These are phyloP conservation scores for Diaporthe vaccinii DNA, from an alignment of 2,329 filamentous ascomycete species.

Conservation along the genomic window DNA sequence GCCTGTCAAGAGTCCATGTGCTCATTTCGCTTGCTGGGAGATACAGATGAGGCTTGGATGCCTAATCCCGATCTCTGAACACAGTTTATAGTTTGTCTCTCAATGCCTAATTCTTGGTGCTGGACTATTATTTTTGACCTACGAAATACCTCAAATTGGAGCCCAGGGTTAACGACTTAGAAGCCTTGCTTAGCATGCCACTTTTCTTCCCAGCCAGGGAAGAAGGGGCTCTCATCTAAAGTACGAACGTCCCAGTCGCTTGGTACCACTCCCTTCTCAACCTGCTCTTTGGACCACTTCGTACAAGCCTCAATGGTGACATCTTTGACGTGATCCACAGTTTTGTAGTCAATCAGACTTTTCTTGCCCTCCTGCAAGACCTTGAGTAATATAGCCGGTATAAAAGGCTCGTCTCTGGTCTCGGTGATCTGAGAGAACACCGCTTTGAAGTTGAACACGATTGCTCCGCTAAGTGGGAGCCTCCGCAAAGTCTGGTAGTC, in stretches of 20 bases:
- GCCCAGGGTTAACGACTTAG: background rate
- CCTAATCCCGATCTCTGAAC: background rate
- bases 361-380: slow-evolving; percentile 73
- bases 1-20: background rate
- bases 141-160: background rate
- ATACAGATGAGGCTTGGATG: no score
- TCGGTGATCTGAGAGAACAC: slow-evolving; percentile 81
- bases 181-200: slow-evolving; percentile 61
- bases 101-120: background rate
- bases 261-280: slow-evolving; percentile 54
- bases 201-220: slow-evolving; percentile 81
- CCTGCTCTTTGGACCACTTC: slow-evolving; percentile 75
- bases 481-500: slow-evolving; percentile 91
- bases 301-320: slow-evolving; percentile 76
- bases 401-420: slow-evolving; percentile 78
- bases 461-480: slow-evolving; percentile 79
- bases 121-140: background rate
- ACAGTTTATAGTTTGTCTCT: background rate
- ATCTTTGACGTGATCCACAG: slow-evolving; percentile 84
- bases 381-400: slow-evolving; percentile 78
- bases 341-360: slow-evolving; percentile 74
- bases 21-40: background rate
- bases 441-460: slow-evolving; percentile 92
- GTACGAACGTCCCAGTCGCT: slow-evolving; percentile 77
- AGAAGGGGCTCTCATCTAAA: slow-evolving; percentile 82